Base-by-base conservation (phyloP, 23 red algal genomes). In the Gracilaria gracilis region DNA sequence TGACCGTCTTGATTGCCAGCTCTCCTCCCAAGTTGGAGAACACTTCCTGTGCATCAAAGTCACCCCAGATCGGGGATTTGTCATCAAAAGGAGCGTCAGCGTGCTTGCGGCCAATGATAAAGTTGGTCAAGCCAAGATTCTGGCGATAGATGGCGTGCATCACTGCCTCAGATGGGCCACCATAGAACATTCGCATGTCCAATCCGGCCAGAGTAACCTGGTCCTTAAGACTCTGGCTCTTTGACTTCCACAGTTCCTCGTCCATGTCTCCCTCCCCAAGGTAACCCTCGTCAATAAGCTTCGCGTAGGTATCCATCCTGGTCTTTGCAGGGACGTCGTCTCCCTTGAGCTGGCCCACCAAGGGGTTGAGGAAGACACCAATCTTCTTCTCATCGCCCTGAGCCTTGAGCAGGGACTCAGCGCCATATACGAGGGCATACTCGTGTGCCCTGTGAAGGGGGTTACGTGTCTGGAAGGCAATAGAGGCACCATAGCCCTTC, bases 171-270 rank as follows among this genome's bases (percentile, higher is more conserved):
- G 77, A 91, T 13, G 96, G 96, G 21, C 96, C 96, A 48, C 91
- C 96, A 81, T 98, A 98, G 49, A 93, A 98, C 96, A 98, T 98
- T 83, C 96, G 96, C 96, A 98, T 98, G 73, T 98, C 96, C 24
- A 98, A 67, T 20, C 96, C 96, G 21, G 88, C 92, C 71, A 98
- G 87, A n/a, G 82, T 87, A 19, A 87, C 82, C 92, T 98, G 96
- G 0, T 98, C 84, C 57, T 83, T 61, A 38, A 98, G 48, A 49
- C 59, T 81, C 92, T 98, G 96, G 3, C 73, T 86, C 70, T 91
- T 92, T 20, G 87, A 70, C 80, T 85, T 85, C 96, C 96, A 98
- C 67, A 98, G 65, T 61, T 91, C 91, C 79, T 93, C 96, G 66
- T 98, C 92, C 86, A 89, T 86, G 40, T 98, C 96, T 23, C 96